phyloP scores from a whole-genome alignment of 2,329 filamentous ascomycete species.

The Cordyceps militaris region DNA sequence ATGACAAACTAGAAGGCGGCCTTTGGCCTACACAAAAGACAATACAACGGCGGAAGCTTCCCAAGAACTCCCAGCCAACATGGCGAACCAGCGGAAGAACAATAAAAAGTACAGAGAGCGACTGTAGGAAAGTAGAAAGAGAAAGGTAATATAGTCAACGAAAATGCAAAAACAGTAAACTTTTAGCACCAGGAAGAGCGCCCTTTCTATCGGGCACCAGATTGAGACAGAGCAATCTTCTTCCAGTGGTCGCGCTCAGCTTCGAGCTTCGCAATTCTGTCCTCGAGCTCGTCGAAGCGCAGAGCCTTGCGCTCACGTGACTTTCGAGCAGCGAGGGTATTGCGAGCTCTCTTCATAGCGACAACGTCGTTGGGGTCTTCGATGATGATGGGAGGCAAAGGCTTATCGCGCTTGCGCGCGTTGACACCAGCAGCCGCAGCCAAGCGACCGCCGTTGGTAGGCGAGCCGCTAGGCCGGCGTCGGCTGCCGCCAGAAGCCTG shows the following conservation, averaged over 20 bases:
- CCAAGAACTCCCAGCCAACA: constrained; percentile 11
- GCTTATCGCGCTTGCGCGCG: constrained; percentile 71
- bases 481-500: constrained; percentile 35
- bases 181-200: constrained; percentile 14
- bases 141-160: not conserved
- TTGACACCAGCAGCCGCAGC: constrained; percentile 64
- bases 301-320: constrained; percentile 81
- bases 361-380: constrained; percentile 65
- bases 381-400: constrained; percentile 69
- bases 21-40: not conserved
- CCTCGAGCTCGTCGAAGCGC: constrained; percentile 67
- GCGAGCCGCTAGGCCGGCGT: constrained; percentile 42
- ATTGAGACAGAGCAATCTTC: constrained; percentile 41
- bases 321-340: constrained; percentile 89
- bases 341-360: constrained; percentile 90
- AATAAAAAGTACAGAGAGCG: not conserved
- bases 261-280: constrained; percentile 62
- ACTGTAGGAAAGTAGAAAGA: not conserved
- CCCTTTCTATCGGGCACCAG: constrained; percentile 26
- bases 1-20: constrained; percentile 7
- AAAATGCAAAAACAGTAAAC: constrained; percentile 17
- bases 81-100: constrained; percentile 5
- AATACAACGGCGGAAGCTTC: not conserved
- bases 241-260: constrained; percentile 62
- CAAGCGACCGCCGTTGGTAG: constrained; percentile 45